These are phyloP conservation scores for Hanseniaspora osmophila DNA, from an alignment of 805 yeast genomes.

Conservation along the genomic window DNA sequence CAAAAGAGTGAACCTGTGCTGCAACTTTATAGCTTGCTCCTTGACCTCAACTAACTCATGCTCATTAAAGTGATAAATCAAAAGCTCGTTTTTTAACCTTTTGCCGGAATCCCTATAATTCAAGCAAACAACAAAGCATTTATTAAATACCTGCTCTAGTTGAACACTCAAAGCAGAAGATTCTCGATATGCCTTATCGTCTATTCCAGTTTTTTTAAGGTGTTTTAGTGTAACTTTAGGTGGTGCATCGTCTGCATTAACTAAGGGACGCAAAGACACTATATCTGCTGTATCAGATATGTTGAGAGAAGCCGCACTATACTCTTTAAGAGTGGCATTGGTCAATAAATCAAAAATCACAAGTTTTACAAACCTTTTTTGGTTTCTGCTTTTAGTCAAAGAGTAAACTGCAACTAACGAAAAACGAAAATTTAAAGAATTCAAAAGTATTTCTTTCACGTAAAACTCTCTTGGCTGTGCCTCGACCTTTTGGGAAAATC, in stretches of 20 bases:
- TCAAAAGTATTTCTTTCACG: background rate
- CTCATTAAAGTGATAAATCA: background rate
- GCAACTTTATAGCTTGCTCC: background rate
- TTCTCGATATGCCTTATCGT: background rate
- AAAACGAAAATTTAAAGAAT: background rate
- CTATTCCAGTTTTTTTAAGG: background rate
- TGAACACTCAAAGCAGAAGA: background rate
- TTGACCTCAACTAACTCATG: background rate
- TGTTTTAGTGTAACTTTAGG: too few species aligned
- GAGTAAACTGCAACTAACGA: background rate
- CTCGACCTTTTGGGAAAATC: too few species aligned
- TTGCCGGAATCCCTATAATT: background rate
- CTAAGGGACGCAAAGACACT: background rate
- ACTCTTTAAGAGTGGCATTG: background rate
- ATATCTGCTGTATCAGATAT: background rate
- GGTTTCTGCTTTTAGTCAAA: background rate
- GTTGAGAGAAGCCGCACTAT: background rate
- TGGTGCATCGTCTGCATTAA: background rate
- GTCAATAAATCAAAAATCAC: background rate
- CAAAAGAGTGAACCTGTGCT: background rate
- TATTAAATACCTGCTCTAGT: background rate
- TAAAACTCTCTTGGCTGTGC: background rate
- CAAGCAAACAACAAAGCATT: background rate
- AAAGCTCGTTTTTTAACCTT: background rate
- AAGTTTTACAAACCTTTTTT: background rate